Evolutionary conservation across 108 stramenopile genomes (phyloP).

Genomic region (Pseudonitzschia delicatissima): DNA sequence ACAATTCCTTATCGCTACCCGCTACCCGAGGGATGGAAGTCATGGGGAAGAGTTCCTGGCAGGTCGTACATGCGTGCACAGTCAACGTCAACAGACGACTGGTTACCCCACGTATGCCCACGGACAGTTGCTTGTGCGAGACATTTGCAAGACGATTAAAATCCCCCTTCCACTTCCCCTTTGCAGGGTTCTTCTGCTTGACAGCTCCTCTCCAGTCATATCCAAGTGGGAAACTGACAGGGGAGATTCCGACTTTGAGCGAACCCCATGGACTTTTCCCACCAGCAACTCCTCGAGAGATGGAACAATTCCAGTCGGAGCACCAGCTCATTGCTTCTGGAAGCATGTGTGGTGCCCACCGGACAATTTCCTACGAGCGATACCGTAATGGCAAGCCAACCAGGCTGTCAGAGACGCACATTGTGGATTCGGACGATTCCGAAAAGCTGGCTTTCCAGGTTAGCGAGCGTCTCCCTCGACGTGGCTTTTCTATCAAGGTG

Average conservation of each 20-base stretch:
- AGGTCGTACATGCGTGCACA: constrained; percentile 47
- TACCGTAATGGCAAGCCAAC: constrained; percentile 52
- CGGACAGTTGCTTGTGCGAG: constrained; percentile 61
- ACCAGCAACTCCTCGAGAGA: constrained; percentile 66
- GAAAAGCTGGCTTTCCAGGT: constrained; percentile 55
- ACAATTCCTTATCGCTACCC: neutral
- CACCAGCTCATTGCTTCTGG: constrained; percentile 72
- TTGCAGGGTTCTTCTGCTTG: constrained; percentile 69
- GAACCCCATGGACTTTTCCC: constrained; percentile 73
- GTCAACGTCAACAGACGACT: constrained; percentile 41
- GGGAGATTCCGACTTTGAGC: constrained; percentile 62
- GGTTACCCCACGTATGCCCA: constrained; percentile 62
- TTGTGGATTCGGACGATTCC: constrained; percentile 71
- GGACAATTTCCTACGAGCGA: constrained; percentile 65
- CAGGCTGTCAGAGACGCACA: constrained; percentile 61
- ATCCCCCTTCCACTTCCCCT: constrained; percentile 66
- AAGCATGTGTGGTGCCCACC: constrained; percentile 70
- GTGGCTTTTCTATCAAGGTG: constrained; percentile 77
- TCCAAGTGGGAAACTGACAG: constrained; percentile 73
- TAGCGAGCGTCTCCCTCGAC: constrained; percentile 64
- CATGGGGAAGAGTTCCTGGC: constrained; percentile 56
- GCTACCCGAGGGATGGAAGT: constrained; percentile 30
- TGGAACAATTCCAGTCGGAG: constrained; percentile 63
- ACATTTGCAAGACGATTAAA: constrained; percentile 56
- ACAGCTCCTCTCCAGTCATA: constrained; percentile 76